A percentile compares a stretch with the other conserved stretches of the same genome.
Evolutionary conservation across 805 yeast genomes (phyloP).

Genomic region (Candida mattraensis): DNA sequence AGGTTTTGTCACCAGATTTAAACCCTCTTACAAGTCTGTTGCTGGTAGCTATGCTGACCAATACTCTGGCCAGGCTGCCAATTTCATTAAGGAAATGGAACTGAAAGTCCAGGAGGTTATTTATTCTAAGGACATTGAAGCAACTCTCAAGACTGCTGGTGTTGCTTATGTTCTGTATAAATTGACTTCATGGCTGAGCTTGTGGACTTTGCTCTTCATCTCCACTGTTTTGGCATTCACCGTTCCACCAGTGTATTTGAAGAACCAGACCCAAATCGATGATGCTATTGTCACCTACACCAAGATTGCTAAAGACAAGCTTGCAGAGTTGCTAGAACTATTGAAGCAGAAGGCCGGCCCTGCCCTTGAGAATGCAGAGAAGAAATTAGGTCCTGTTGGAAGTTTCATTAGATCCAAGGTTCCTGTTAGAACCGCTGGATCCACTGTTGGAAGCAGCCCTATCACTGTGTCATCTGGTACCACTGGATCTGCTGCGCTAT

Average conservation of each 20-base stretch:
- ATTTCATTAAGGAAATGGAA: slow-evolving; percentile 50
- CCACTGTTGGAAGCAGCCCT: slow-evolving; percentile 51
- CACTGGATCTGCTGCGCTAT: slow-evolving; percentile 4
- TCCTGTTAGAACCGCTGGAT: slow-evolving; percentile 69
- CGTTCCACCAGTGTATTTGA: slow-evolving; percentile 70
- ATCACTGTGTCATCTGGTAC: slow-evolving; percentile 4
- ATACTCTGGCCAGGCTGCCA: slow-evolving; percentile 37
- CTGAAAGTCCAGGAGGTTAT: slow-evolving; percentile 52
- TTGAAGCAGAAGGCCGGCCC: slow-evolving; percentile 53
- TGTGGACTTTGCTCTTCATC: slow-evolving; percentile 63
- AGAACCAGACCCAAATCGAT: slow-evolving; percentile 77
- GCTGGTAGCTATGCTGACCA: slow-evolving; percentile 29
- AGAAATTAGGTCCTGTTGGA: slow-evolving; percentile 68
- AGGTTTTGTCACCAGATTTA: slow-evolving; percentile 78
- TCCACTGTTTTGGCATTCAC: slow-evolving; percentile 66
- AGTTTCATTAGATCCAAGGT: slow-evolving; percentile 54
- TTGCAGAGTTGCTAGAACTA: slow-evolving; percentile 40
- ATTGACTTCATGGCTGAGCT: slow-evolving; percentile 72
- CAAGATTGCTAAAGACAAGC: slow-evolving; percentile 50
- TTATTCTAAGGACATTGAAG: slow-evolving; percentile 68
- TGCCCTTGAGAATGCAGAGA: slow-evolving; percentile 53
- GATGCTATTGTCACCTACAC: slow-evolving; percentile 50
- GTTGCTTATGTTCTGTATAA: slow-evolving; percentile 62
- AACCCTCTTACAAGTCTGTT: slow-evolving; percentile 49
- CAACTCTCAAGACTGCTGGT: slow-evolving; percentile 73